Conservation (phyloP, 306 rosid genomes). For the Rubus parviflorus region DNA sequence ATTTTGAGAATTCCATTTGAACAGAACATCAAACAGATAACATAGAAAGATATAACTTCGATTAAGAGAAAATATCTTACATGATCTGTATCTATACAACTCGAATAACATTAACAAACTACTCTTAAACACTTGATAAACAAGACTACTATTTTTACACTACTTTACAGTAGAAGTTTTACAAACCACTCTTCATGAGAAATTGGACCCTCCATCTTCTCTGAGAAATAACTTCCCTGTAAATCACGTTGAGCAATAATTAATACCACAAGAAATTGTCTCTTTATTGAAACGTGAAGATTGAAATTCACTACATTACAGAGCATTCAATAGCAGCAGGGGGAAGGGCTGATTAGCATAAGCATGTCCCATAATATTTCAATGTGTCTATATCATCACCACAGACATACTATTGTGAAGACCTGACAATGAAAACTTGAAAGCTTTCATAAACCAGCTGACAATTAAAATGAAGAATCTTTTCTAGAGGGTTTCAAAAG, state of each 20-base stretch:
- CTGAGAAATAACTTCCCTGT: constrained; percentile 2
- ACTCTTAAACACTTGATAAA: not conserved
- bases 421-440: not conserved
- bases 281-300: not conserved
- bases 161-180: not conserved
- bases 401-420: not conserved
- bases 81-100: not conserved
- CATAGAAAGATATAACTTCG: not conserved
- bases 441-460: not conserved
- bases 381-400: not conserved
- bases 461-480: not conserved
- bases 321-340: not conserved
- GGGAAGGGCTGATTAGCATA: not conserved
- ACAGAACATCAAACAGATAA: not conserved
- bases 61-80: not conserved
- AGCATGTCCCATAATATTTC: not conserved
- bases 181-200: not conserved
- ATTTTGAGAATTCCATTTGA: not conserved
- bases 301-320: not conserved
- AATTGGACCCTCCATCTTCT: not conserved
- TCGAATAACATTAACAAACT: not conserved
- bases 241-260: not conserved
- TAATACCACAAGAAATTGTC: not conserved
- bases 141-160: constrained; percentile 3
- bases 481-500: not conserved